These are phyloP conservation scores for Ascochyta lentis DNA, from an alignment of 2,329 filamentous ascomycete species.

Conservation along the genomic window DNA sequence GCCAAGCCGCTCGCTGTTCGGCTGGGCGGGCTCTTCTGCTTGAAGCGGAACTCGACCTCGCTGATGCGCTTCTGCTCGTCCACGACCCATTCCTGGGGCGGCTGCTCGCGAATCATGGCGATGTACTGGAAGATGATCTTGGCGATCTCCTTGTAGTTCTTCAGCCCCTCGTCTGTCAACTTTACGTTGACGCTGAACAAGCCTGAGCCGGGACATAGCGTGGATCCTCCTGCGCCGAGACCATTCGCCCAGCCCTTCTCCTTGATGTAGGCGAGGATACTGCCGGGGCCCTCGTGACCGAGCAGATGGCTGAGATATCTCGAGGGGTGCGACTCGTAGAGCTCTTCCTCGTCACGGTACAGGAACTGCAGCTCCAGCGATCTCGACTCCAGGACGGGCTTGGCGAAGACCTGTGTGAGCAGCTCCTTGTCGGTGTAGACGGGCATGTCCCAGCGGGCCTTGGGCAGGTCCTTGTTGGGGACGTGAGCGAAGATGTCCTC, in stretches of 20 bases:
- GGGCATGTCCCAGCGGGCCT: conserved; percentile 71
- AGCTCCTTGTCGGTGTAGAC: conserved; percentile 67
- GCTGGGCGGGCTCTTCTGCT: conserved; percentile 88
- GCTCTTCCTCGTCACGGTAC: conserved; percentile 80
- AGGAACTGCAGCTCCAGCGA: conserved; percentile 82
- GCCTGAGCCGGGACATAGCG: conserved; percentile 79
- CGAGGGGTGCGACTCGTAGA: conserved; percentile 81
- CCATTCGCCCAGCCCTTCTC: conserved; percentile 88
- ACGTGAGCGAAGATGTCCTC: conserved; percentile 82
- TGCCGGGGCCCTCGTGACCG: conserved; percentile 90
- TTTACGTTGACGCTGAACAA: conserved; percentile 81
- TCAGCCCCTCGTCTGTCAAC: conserved; percentile 83
- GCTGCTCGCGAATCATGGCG: conserved; percentile 78
- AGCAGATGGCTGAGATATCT: conserved; percentile 88
- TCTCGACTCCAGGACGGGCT: conserved; percentile 88
- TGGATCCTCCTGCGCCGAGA: conserved; percentile 76
- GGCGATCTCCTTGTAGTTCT: conserved; percentile 80
- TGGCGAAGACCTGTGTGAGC: conserved; percentile 78
- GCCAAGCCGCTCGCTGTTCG: conserved; percentile 86
- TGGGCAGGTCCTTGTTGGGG: conserved; percentile 78
- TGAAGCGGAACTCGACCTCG: conserved; percentile 94
- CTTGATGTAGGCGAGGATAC: conserved; percentile 89
- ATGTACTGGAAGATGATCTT: conserved; percentile 92
- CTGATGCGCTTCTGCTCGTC: conserved; percentile 89
- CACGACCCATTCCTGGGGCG: conserved; percentile 91